A percentile compares a stretch with the other conserved stretches of the same genome.
phyloP scores from a whole-genome alignment of 345 rosid species.

The Populus tremula region DNA sequence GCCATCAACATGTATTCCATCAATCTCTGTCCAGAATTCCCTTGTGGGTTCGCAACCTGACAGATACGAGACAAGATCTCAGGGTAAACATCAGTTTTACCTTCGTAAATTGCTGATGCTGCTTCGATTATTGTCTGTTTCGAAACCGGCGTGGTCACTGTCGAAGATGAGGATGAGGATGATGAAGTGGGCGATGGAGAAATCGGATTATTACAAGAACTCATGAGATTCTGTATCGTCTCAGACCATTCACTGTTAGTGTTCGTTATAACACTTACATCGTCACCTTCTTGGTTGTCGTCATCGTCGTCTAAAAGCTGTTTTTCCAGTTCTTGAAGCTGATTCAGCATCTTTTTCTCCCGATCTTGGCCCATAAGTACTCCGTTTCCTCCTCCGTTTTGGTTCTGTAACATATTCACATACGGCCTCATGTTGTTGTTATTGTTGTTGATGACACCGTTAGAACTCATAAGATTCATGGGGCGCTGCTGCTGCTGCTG shows the following conservation, averaged over 20 bases:
- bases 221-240: constrained; percentile 58
- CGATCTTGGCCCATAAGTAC: constrained; percentile 31
- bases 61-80: constrained; percentile 66
- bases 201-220: constrained; percentile 31
- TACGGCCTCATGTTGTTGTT: constrained; percentile 25
- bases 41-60: constrained; percentile 45
- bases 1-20: constrained; percentile 60
- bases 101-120: constrained; percentile 75
- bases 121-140: constrained; percentile 64
- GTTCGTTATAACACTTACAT: constrained; percentile 68
- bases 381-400: constrained; percentile 9
- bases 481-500: background rate
- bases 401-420: constrained; percentile 37
- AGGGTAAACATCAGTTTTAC: constrained; percentile 49
- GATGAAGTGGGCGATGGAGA: constrained; percentile 61
- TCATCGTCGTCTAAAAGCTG: constrained; percentile 71
- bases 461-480: constrained; percentile 1
- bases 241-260: constrained; percentile 80
- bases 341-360: constrained; percentile 70
- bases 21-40: constrained; percentile 70
- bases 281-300: constrained; percentile 61
- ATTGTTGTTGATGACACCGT: background rate
- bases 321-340: constrained; percentile 75
- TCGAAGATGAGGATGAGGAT: constrained; percentile 70
- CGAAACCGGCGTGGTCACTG: constrained; percentile 59